Evolutionary conservation across 805 yeast species (phyloP).

Genomic region (Yamadazyma olivae): DNA sequence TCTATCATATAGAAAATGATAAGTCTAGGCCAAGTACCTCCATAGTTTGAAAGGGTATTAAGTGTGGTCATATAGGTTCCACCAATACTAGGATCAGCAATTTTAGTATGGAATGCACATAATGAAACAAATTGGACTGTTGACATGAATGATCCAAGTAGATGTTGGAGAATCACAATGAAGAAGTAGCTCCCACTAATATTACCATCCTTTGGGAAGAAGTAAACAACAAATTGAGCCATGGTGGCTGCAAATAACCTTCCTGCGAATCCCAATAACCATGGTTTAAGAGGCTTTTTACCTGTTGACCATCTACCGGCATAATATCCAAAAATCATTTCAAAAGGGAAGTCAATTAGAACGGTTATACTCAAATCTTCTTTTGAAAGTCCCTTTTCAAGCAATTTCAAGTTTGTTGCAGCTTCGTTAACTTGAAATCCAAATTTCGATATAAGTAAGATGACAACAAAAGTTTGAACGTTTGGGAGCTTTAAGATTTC

Average conservation of each 20-base stretch:
- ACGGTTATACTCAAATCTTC: constrained; percentile 94
- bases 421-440: constrained; percentile 97
- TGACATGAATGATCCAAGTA: constrained; percentile 85
- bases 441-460: constrained; percentile 78
- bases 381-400: constrained; percentile 88
- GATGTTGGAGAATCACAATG: constrained; percentile 77
- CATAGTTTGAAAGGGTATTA: constrained; percentile 87
- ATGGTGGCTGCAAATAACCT: constrained; percentile 70
- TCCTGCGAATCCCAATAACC: constrained; percentile 87
- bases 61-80: constrained; percentile 98
- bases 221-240: constrained; percentile 69
- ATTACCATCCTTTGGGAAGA: constrained; percentile 59
- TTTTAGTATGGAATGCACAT: constrained; percentile 90
- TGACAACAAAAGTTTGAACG: constrained; percentile 67
- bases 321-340: constrained; percentile 89
- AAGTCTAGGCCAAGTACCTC: constrained; percentile 97
- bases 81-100: constrained; percentile 94
- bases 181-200: constrained; percentile 57
- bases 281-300: constrained; percentile 71
- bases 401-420: constrained; percentile 85
- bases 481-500: constrained; percentile 66
- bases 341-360: constrained; percentile 92
- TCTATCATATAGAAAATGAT: constrained; percentile 79
- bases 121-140: constrained; percentile 94
- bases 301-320: constrained; percentile 95